Percentiles rank a stretch among this genome's conserved stretches.
Conservation (phyloP, 148 eudicot species). For the Rhododendron mucronatum region DNA sequence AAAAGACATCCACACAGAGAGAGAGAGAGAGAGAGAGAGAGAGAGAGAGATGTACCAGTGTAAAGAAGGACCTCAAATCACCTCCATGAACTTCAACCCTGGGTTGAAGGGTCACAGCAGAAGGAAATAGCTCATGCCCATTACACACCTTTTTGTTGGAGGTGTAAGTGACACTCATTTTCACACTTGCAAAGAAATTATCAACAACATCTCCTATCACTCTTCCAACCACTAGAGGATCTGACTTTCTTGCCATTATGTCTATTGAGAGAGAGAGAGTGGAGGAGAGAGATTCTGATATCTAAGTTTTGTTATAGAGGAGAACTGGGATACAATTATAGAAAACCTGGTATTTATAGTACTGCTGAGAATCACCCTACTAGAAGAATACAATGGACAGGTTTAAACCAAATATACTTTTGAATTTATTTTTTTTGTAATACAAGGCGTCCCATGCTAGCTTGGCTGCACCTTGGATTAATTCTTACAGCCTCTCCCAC, state of each 20-base stretch:
- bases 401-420: too few species aligned
- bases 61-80: conserved; percentile 63
- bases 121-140: conserved; percentile 61
- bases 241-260: conserved; percentile 35
- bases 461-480: too few species aligned
- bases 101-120: conserved; percentile 42
- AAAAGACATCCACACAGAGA: background rate
- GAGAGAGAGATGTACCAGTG: conserved; percentile 31
- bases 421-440: background rate
- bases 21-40: background rate
- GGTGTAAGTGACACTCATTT: conserved; percentile 51
- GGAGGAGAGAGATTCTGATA: background rate
- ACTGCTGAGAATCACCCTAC: background rate
- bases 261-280: background rate
- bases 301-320: background rate
- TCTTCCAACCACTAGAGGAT: conserved; percentile 45
- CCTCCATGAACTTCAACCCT: conserved; percentile 58
- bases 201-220: conserved; percentile 69
- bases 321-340: background rate
- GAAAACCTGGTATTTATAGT: background rate
- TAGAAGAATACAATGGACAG: background rate
- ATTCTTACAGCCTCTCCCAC: too few species aligned
- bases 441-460: too few species aligned
- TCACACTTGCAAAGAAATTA: conserved; percentile 28
- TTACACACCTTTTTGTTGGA: conserved; percentile 45